Evolutionary conservation across 2,329 filamentous ascomycete genomes (phyloP).

Genomic region (Xylaria sp.): DNA sequence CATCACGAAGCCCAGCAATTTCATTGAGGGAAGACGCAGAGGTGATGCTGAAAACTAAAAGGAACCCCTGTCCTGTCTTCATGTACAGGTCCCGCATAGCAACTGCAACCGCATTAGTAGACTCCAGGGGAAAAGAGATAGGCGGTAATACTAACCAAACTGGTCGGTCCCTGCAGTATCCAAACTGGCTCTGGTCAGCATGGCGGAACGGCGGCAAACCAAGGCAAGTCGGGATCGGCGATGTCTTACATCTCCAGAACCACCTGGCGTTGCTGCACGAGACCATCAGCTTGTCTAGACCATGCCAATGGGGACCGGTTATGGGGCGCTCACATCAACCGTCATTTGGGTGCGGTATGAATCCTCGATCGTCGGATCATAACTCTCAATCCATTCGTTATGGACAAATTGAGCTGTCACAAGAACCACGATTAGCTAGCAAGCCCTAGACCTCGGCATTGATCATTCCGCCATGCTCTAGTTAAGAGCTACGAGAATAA

Average conservation of each 20-base stretch:
- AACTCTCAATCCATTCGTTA: constrained; percentile 93
- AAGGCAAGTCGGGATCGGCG: constrained; percentile 26
- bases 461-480: constrained; percentile 1
- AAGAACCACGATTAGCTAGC: constrained; percentile 39
- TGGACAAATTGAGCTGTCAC: constrained; percentile 86
- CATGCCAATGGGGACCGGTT: constrained; percentile 36
- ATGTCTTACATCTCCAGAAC: constrained; percentile 83
- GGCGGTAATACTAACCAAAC: constrained; percentile 75
- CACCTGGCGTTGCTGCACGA: constrained; percentile 80
- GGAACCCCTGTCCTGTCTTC: constrained; percentile 92
- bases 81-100: constrained; percentile 86
- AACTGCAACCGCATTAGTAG: constrained; percentile 55
- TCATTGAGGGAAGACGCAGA: constrained; percentile 86
- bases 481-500: constrained; percentile 26
- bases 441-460: constrained; percentile 14
- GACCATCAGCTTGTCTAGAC: constrained; percentile 50
- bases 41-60: constrained; percentile 92
- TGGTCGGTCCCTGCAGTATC: constrained; percentile 94
- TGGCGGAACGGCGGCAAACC: constrained; percentile 41
- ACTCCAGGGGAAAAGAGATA: constrained; percentile 21
- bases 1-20: constrained; percentile 82
- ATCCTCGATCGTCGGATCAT: constrained; percentile 83
- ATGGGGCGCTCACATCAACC: constrained; percentile 77
- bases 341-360: constrained; percentile 80
- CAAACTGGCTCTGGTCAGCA: constrained; percentile 64